Evolutionary conservation across 495 filamentous ascomycete species (phyloP).

Genomic region (Parathielavia hyrcaniae): DNA sequence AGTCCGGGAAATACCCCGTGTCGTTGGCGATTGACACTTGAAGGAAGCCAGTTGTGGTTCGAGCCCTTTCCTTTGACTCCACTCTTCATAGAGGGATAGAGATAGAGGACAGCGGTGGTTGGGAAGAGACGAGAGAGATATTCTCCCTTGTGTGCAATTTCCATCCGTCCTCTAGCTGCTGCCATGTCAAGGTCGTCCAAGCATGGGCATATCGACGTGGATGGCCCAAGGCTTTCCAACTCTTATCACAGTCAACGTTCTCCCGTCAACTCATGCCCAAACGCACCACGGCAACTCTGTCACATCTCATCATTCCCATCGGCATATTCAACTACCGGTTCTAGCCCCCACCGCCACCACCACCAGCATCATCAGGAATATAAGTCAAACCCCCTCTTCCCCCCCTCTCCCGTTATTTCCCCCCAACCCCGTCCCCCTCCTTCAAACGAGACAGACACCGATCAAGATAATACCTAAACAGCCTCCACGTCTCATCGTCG

Average conservation of each 20-base stretch:
- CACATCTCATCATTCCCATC: neutral
- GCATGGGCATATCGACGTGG: no score
- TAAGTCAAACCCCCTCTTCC: neutral
- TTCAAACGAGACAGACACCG: constrained; percentile 28
- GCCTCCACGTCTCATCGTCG: constrained; percentile 33
- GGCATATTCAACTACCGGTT: no score
- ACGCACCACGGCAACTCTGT: no score
- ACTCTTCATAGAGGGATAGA: neutral
- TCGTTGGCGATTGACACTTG: neutral
- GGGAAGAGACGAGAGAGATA: neutral
- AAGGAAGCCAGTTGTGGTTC: neutral
- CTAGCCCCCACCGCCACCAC: no score
- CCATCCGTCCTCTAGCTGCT: neutral
- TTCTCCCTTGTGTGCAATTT: no score
- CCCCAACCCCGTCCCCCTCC: neutral
- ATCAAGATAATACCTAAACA: constrained; percentile 34
- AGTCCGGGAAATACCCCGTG: constrained; percentile 14
- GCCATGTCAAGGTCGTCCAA: neutral
- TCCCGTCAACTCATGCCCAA: no score
- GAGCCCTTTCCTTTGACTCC: neutral
- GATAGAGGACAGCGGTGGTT: constrained; percentile 13
- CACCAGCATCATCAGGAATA: no score
- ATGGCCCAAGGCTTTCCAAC: no score
- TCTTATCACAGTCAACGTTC: no score
- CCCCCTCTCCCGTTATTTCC: neutral